Evolutionary conservation across 768 basidiomycete species (phyloP), one percentile per base, ranked within the genome.

Genomic region (Naematelia encephala): DNA sequence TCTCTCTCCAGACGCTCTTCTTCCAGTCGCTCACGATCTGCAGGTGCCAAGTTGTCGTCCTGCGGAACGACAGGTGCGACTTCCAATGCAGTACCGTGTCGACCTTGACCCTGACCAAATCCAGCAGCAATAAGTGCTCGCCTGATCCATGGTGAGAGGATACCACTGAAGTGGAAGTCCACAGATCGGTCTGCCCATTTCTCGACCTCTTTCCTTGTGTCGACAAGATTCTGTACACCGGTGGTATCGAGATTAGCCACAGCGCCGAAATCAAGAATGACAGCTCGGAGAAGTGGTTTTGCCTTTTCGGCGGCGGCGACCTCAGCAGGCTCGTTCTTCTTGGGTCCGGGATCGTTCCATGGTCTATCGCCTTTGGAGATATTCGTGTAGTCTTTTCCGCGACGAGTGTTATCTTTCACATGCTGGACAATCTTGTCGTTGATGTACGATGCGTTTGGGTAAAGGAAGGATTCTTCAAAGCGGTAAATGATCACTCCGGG

Each of bases 291-390:
- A 21, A 80, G 72, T 0, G 93, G 90, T 69, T 82, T 85, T 60
- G 88, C 83, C 42, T 80, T 79, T 14, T 78, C 79, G 5, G 46
- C 56, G 16, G 67, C 64, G 44, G 54, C 48, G 42, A 85, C 84
- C 23, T 79, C 82, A 0, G 69, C 79, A 0, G 77, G 78, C 3
- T 80, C 79, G 13, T 81, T 80, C 16, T 81, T 80, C 51, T 75
- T 67, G 19, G 89, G 88, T 25, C 90, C 90, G 10, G 89, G 86
- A 67, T 96, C 92, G 72, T 99, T 99, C 94, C 94, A 99, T 12
- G 90, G 83, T 44, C 92, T 84, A 73, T 94, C 91, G 61, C 82
- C 81, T 46, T 84, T 77, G 56, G 78, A 82, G 61, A 90, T 80
- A n/a, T 78, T 69, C 53, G 82, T 81, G 76, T 88, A 81, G 75